These are phyloP conservation scores for Athelia psychrophila DNA, from an alignment of 1,284 basidiomycete genomes.

Conservation along the genomic window DNA sequence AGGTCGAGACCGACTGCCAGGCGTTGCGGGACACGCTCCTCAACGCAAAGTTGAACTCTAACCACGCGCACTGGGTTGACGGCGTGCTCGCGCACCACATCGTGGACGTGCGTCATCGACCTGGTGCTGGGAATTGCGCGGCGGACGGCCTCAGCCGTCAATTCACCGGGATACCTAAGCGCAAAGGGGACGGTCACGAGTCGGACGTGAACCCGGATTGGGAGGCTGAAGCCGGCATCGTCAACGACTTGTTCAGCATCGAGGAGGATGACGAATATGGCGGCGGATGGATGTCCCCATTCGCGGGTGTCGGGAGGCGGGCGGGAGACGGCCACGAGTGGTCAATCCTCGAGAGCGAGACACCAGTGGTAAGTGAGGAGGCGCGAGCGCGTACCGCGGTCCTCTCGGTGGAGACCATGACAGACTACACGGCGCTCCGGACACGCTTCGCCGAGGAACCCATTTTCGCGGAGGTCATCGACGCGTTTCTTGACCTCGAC, in stretches of 20 bases:
- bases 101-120: slow-evolving; percentile 21
- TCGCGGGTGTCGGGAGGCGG: too few species aligned
- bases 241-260: slow-evolving; percentile 24
- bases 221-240: slow-evolving; percentile 23
- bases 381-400: too few species aligned
- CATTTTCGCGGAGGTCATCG: slow-evolving; percentile 24
- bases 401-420: slow-evolving; percentile 10
- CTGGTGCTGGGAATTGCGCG: slow-evolving; percentile 18
- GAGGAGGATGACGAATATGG: neutral
- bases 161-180: slow-evolving; percentile 9
- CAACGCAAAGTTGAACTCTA: slow-evolving; percentile 18
- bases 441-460: slow-evolving; percentile 24
- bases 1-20: neutral
- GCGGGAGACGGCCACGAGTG: too few species aligned
- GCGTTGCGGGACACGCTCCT: neutral
- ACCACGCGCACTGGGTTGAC: slow-evolving; percentile 27
- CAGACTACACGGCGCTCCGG: slow-evolving; percentile 8
- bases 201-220: slow-evolving; percentile 30
- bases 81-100: slow-evolving; percentile 22
- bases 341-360: too few species aligned
- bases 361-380: too few species aligned
- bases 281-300: too few species aligned
- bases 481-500: slow-evolving; percentile 17
- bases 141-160: slow-evolving; percentile 23
- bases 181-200: slow-evolving; percentile 24